Conservation (phyloP, 2,329 filamentous ascomycete genomes). For the Fusarium aywerte region DNA sequence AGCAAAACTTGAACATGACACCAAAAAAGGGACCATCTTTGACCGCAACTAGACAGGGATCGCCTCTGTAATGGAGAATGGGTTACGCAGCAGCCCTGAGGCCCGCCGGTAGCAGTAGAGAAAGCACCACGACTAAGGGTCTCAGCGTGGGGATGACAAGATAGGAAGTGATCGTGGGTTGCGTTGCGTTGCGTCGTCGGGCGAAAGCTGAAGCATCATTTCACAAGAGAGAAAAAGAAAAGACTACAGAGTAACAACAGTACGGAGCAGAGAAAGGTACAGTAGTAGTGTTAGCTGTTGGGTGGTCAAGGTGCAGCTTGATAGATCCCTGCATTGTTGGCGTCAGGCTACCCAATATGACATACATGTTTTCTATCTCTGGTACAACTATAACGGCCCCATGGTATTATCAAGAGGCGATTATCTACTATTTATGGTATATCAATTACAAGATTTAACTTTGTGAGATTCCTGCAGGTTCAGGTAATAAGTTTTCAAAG, state of each 20-base stretch:
- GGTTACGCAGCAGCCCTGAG: slow-evolving; percentile 35
- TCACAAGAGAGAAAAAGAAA: not conserved
- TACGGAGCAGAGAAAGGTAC: not conserved
- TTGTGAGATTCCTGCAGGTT: not conserved
- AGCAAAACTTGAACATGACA: slow-evolving; percentile 11
- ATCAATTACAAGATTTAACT: not conserved
- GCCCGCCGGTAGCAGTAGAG: slow-evolving; percentile 13
- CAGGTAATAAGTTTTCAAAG: not conserved
- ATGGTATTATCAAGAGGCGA: slow-evolving; percentile 14
- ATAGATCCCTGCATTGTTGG: slow-evolving; percentile 40
- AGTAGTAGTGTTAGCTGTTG: slow-evolving; percentile 2
- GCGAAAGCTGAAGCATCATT: slow-evolving; percentile 21
- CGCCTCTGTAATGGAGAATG: slow-evolving; percentile 5
- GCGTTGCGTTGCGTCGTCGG: slow-evolving; percentile 3
- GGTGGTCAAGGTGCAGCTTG: slow-evolving; percentile 33
- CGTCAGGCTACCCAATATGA: slow-evolving; percentile 26
- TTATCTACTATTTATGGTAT: slow-evolving; percentile 20
- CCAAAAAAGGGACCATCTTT: slow-evolving; percentile 7
- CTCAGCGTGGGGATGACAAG: slow-evolving; percentile 13
- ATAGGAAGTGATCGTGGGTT: slow-evolving; percentile 26
- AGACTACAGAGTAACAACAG: too few species aligned
- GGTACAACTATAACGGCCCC: slow-evolving; percentile 6
- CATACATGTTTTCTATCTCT: slow-evolving; percentile 11
- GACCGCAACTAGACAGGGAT: slow-evolving; percentile 30
- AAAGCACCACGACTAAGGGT: slow-evolving; percentile 19